A percentile compares a stretch with the other conserved stretches of the same genome.
phyloP scores from a whole-genome alignment of 2,329 filamentous ascomycete species.

The Fusarium clavum region DNA sequence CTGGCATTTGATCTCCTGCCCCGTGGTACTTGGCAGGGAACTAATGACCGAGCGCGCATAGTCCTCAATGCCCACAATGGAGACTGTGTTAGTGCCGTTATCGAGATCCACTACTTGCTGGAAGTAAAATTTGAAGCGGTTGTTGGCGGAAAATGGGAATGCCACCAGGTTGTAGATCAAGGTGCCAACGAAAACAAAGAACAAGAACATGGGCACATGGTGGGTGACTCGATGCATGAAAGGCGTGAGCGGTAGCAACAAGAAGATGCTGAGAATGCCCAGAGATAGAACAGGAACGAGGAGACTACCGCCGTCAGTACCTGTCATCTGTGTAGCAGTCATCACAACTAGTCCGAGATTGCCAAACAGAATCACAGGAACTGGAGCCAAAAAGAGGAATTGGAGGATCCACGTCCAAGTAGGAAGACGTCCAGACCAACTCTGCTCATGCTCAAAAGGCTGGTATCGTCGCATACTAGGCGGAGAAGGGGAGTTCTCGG shows the following conservation, averaged over 20 bases:
- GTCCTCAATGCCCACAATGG: slow-evolving; percentile 73
- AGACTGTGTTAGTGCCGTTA: slow-evolving; percentile 75
- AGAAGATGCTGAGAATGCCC: slow-evolving; percentile 73
- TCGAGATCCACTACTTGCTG: slow-evolving; percentile 84
- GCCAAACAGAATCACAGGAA: slow-evolving; percentile 80
- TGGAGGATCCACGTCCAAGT: slow-evolving; percentile 91
- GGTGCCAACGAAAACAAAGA: slow-evolving; percentile 78
- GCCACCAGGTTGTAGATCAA: slow-evolving; percentile 86
- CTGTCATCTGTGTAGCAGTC: slow-evolving; percentile 81
- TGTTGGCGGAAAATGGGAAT: slow-evolving; percentile 86
- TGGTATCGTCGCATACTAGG: slow-evolving; percentile 45
- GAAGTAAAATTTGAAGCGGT: slow-evolving; percentile 89
- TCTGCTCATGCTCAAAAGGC: slow-evolving; percentile 78
- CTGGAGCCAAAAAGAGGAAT: slow-evolving; percentile 81
- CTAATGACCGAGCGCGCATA: slow-evolving; percentile 76
- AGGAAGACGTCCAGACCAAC: slow-evolving; percentile 84
- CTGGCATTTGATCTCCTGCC: slow-evolving; percentile 68
- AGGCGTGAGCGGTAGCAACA: slow-evolving; percentile 81
- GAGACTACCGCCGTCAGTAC: slow-evolving; percentile 81
- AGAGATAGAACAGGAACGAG: slow-evolving; percentile 78
- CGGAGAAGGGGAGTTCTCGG: slow-evolving; percentile 42
- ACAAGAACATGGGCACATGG: slow-evolving; percentile 81
- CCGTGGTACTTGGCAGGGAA: slow-evolving; percentile 76
- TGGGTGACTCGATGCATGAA: slow-evolving; percentile 89
- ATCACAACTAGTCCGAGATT: slow-evolving; percentile 81